A percentile compares a stretch with the other conserved stretches of the same genome.
phyloP scores from a whole-genome alignment of 2,329 filamentous ascomycete genomes.

The Calonectria honghensis region DNA sequence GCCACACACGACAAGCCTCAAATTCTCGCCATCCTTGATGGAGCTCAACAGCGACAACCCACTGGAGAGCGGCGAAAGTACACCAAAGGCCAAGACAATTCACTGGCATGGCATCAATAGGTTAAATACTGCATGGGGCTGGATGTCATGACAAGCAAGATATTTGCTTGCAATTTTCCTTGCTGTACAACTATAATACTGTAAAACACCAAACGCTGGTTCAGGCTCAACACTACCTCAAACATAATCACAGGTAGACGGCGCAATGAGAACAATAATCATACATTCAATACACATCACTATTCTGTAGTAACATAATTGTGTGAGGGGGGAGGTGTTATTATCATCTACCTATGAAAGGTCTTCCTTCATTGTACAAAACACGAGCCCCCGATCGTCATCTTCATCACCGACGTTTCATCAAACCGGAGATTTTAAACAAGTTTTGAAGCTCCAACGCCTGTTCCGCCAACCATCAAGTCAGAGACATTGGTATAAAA shows the following conservation, averaged over 20 bases:
- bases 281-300: no score
- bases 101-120: constrained; percentile 56
- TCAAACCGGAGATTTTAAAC: constrained; percentile 64
- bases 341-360: constrained; percentile 69
- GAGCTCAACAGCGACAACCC: constrained; percentile 50
- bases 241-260: no score
- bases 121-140: constrained; percentile 55
- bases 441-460: constrained; percentile 73
- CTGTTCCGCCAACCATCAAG: constrained; percentile 68
- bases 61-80: constrained; percentile 40
- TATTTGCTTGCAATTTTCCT: not conserved
- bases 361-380: constrained; percentile 67
- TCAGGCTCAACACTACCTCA: not conserved
- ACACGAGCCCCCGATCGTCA: constrained; percentile 65
- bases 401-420: constrained; percentile 67
- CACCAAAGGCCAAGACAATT: constrained; percentile 51
- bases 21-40: constrained; percentile 53
- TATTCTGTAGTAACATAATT: not conserved
- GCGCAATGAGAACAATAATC: not conserved
- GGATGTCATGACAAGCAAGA: constrained; percentile 51
- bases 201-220: not conserved
- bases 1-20: constrained; percentile 47
- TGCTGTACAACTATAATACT: not conserved
- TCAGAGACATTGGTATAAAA: constrained; percentile 68
- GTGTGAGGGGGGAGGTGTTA: constrained; percentile 74